Evolutionary conservation across 257 asterid genomes (phyloP), one percentile per base, ranked within the genome.

Genomic region (Lycium barbarum): DNA sequence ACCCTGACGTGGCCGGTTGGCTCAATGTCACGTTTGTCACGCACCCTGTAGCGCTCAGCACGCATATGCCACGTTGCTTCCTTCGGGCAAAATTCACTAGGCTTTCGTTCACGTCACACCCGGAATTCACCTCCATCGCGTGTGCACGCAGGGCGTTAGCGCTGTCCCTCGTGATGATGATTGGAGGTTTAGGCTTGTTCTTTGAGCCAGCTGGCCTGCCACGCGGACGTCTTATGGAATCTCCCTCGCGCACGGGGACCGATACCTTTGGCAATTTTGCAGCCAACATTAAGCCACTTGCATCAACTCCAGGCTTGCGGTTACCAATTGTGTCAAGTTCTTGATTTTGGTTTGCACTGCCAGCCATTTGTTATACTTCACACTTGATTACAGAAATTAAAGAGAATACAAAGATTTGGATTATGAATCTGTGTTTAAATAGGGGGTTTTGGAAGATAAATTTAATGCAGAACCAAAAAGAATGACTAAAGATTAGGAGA

Each of bases 101-200:
- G 88, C 89, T 87, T 13, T 94, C 98, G n/a, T 84, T 87, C 18
- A 94, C 87, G 85, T 96, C 97, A 82, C 93, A 90, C 63, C 98
- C 98, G 0, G 98, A 89, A 63, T 86, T 84, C 7, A 96, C 90
- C 88, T 96, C 99, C 93, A 96, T 90, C 0, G 98, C 99, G 58
- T 96, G 98, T 33, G 98, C 98, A 57, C 91, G 87, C 53, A 96
- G 91, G 10, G 98, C 92, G 84, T 94, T 96, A 20, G 95, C 92
- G 53, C 96, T 93, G 90, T 96, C 99, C 83, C 98, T 66, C 2
- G 98, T 92, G 90, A 96, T 96, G 84, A 96, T 92, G 85, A 96
- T 92, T 5, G 99, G 99, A 20, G 99, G 96, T 82, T 96, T 96
- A 6, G 99, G 99, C 87, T 94, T 96, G 94, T 96, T 96, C 86